Base-by-base conservation (phyloP, 805 yeast species). In the Metschnikowia kunwiensis region DNA sequence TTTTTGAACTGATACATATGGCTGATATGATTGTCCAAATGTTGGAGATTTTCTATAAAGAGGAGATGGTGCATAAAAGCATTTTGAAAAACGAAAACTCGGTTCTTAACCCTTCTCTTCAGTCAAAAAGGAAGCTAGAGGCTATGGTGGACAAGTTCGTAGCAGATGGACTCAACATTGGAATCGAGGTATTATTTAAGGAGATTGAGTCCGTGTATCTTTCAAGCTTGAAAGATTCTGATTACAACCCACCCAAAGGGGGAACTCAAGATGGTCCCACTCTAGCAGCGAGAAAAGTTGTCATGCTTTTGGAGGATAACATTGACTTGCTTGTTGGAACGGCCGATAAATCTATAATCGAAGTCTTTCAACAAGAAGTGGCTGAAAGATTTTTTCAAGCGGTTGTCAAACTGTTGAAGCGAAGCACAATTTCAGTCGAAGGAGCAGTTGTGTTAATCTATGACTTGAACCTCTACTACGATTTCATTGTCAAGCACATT, bases 11-110 rank as follows among this genome's bases (percentile, higher is more conserved):
- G 38, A 93, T 93, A 23, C 93, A 89, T 50, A 80, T 86, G 42
- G 97, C 96, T 4, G 98, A 91, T 58, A 66, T 91, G 39, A 86
- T 93, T 15, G 82, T 87, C 51, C 97, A 91, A 56, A 86, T 91
- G 94, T 65, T 89, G 28, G 88, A 85, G 34, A 86, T 87, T 5
- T 93, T 93, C 50, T 91, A 87, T 61, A 83, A 84, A 49, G 89
- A 86, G 55, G 97, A 91, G 55, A 70, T 91, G 47, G 57, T 78
- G 6, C 58, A 66, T 35, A 68, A 74, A 24, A 65, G 68, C 28
- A 70, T 86, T 15, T 77, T 87, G 18, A 79, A 81, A 49, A 75
- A 79, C 37, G 84, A 82, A 44, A 72, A 75, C 40, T 95, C 93
- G 43, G 86, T 89, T 51, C 68, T 87, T 36, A 80, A 86, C 42